Base-by-base conservation (phyloP, 2,329 filamentous ascomycete genomes). In the Venturia nashicola region DNA sequence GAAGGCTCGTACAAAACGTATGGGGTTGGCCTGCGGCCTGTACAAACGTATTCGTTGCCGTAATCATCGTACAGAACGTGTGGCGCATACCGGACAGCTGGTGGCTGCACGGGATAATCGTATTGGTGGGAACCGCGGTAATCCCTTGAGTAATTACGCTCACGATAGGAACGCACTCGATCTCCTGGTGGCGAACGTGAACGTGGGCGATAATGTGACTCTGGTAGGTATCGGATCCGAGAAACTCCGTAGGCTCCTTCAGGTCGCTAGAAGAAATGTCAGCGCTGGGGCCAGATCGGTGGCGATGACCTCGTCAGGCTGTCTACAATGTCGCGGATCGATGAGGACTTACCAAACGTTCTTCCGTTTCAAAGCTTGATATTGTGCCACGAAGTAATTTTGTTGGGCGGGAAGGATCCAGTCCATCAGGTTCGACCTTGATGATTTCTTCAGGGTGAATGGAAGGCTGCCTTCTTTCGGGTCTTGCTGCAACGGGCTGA, bases 31-130 rank as follows among this genome's bases (percentile, higher is more conserved):
- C 36, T 42, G 12, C 36, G 39, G 36, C 34, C 42, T 11, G 59
- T 60, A 18, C 39, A 12, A 34, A 60, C 59, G 36, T 43, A 43
- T 43, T 60, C 59, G 18, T 60, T 60, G 36, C 39, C 59, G 42
- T 42, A 43, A 16, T 44, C 59, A n/a, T 60, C 59, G 36, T 60
- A 60, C 16, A 60, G 59, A n/a, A 60, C 59, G 23, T 60, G 36
- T 18, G 59, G 59, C 51, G 36, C 51, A 57, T 36, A 18, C 36
- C 51, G 34, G 9, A 36, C 32, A n/a, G 51, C 51, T 8, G 27
- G 14, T 34, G 32, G 51, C 51, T 36, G 51, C 5, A 18, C 51
- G 14, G 23, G 32, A 57, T 57, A 27, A 14, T 57, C 51, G 51
- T 57, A 57, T 57, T 27, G 8, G 44, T 7, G 44, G 51, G 51